phyloP scores from a whole-genome alignment of 106 monocot genomes.

The Alisma plantagoaquatica region DNA sequence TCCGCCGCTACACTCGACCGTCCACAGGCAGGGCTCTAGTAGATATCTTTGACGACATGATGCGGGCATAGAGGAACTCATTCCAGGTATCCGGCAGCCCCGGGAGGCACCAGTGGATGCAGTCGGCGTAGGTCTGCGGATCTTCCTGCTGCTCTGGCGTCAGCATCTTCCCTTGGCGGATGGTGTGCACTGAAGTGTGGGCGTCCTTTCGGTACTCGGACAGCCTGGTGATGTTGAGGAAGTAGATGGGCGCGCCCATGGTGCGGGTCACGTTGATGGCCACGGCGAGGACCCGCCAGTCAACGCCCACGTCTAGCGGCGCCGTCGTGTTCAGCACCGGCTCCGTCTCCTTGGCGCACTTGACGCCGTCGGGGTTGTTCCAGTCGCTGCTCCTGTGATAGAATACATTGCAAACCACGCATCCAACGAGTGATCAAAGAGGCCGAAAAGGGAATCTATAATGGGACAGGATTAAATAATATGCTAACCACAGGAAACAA shows the following conservation, averaged over 20 bases:
- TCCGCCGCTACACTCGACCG: too few species aligned
- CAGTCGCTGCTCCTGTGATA: slow-evolving; percentile 56
- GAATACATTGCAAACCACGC: too few species aligned
- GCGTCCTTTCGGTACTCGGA: slow-evolving; percentile 77
- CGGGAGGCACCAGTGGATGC: slow-evolving; percentile 73
- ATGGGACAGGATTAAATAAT: too few species aligned
- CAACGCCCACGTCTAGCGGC: slow-evolving; percentile 58
- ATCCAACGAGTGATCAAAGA: too few species aligned
- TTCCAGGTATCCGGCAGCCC: slow-evolving; percentile 75
- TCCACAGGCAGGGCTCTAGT: too few species aligned
- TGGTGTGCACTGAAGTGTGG: slow-evolving; percentile 57
- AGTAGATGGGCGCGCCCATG: slow-evolving; percentile 7
- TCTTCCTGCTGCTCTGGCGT: slow-evolving; percentile 39
- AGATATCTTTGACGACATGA: too few species aligned
- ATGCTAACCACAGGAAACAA: too few species aligned
- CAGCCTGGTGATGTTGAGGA: slow-evolving; percentile 56
- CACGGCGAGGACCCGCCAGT: slow-evolving; percentile 47
- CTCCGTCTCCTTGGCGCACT: slow-evolving; percentile 69
- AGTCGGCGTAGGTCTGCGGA: slow-evolving; percentile 53
- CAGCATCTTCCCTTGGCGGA: slow-evolving; percentile 26
- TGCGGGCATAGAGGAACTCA: slow-evolving; percentile 44
- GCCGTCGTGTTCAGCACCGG: slow-evolving; percentile 35
- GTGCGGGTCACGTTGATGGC: slow-evolving; percentile 23
- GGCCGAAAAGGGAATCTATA: too few species aligned
- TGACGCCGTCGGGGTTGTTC: slow-evolving; percentile 65